Percentiles rank a stretch among this genome's conserved stretches.
These are phyloP conservation scores for Fusarium pseudocircinatum DNA, from an alignment of 2,329 filamentous ascomycete species.

Conservation along the genomic window DNA sequence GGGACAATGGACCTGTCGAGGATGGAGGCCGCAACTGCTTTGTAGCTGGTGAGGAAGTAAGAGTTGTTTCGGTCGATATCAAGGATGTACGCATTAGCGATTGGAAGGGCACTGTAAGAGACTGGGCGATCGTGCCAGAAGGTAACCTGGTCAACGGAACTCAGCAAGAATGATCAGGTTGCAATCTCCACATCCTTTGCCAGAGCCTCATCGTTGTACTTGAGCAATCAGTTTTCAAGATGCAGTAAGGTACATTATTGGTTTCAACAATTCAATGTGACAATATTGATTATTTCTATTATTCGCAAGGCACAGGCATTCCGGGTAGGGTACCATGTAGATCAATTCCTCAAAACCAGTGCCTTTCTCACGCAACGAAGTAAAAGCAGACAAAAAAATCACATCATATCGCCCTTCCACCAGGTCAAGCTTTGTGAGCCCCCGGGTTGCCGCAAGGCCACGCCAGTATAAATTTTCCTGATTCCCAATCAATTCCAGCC, in stretches of 20 bases:
- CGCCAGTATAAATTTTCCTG: neutral
- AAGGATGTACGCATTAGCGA: conserved; percentile 88
- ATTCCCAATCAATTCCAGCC: neutral
- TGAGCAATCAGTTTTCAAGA: neutral
- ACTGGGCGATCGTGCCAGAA: conserved; percentile 68
- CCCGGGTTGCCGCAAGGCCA: neutral
- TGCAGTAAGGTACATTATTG: neutral
- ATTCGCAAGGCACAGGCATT: neutral
- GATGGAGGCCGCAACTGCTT: conserved; percentile 71
- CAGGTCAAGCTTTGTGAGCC: neutral
- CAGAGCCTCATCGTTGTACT: conserved; percentile 7
- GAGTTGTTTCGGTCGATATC: conserved; percentile 87
- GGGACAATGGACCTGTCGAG: conserved; percentile 51
- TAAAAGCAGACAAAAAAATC: neutral
- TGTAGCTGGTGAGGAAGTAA: conserved; percentile 82
- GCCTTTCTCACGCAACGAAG: neutral
- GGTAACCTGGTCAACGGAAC: conserved; percentile 54
- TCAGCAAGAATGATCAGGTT: conserved; percentile 28
- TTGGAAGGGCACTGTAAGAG: conserved; percentile 92
- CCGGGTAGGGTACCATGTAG: neutral
- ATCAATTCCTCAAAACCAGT: conserved; percentile 12
- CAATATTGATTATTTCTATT: neutral
- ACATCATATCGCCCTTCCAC: neutral
- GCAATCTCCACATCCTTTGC: neutral
- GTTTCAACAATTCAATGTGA: neutral